phyloP scores from a whole-genome alignment of 2,329 filamentous ascomycete species.

The Zymoseptoria crescenta region DNA sequence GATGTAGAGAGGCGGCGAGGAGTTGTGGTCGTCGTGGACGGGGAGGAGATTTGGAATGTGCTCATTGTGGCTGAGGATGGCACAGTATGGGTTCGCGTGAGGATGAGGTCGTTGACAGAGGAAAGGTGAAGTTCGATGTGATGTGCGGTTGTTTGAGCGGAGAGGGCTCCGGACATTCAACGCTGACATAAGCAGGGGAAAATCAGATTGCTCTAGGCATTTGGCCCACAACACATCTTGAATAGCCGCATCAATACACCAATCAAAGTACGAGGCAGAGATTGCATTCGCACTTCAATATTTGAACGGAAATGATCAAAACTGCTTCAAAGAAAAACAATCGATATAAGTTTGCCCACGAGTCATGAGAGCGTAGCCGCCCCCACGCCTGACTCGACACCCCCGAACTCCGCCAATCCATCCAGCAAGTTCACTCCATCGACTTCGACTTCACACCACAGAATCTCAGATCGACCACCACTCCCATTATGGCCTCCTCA shows the following conservation, averaged over 20 bases:
- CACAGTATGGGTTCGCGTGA: not conserved
- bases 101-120: not conserved
- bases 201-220: too few relatives aligned
- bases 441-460: not conserved
- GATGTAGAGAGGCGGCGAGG: constrained; percentile 38
- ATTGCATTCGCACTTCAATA: not conserved
- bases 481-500: constrained; percentile 13
- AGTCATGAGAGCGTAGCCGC: not conserved
- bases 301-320: not conserved
- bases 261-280: too few relatives aligned
- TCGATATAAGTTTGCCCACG: too few relatives aligned
- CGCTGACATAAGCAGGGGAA: not conserved
- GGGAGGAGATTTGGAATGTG: constrained; percentile 40
- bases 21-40: constrained; percentile 29
- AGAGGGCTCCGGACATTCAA: not conserved
- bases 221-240: too few relatives aligned
- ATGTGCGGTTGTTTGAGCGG: not conserved
- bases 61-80: constrained; percentile 33
- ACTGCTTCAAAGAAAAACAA: not conserved
- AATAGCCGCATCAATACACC: not conserved
- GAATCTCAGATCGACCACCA: constrained; percentile 1
- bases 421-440: not conserved
- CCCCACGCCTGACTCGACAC: not conserved
- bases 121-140: not conserved
- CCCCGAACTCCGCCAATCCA: constrained; percentile 7